phyloP scores from a whole-genome alignment of 768 basidiomycete species.

The Asterophora lycoperdoides region DNA sequence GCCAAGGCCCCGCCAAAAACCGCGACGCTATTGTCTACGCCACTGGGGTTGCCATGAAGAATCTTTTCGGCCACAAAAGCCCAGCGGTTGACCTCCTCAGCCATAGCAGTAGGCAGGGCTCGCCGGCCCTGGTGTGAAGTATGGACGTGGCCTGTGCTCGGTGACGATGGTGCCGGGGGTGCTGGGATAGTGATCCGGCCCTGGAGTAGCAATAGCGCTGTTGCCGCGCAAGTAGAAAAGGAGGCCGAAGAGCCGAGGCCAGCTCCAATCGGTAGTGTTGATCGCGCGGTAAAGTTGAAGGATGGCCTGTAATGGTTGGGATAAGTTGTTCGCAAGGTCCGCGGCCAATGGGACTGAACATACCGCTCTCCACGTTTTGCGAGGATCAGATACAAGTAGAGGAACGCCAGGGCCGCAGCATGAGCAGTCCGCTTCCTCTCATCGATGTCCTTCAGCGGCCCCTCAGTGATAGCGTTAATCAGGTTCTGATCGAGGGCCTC shows the following conservation, averaged over 20 bases:
- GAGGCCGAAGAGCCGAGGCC: constrained; percentile 97
- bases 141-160: constrained; percentile 48
- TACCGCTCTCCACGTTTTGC: constrained; percentile 53
- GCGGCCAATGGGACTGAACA: constrained; percentile 22
- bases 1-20: constrained; percentile 90
- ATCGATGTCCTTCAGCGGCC: constrained; percentile 34
- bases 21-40: constrained; percentile 93
- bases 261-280: constrained; percentile 89
- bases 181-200: constrained; percentile 58
- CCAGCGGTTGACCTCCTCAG: constrained; percentile 86
- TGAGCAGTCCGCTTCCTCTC: constrained; percentile 35
- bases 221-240: constrained; percentile 84
- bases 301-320: constrained; percentile 50
- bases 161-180: constrained; percentile 44
- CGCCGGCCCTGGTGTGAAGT: constrained; percentile 62
- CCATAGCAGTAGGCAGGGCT: constrained; percentile 56
- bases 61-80: constrained; percentile 96
- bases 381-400: constrained; percentile 91
- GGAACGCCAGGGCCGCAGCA: constrained; percentile 62
- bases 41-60: constrained; percentile 94
- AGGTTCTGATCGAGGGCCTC: constrained; percentile 70
- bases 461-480: constrained; percentile 61
- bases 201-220: constrained; percentile 74
- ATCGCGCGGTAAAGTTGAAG: constrained; percentile 77
- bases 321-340: constrained; percentile 14